Evolutionary conservation across 83 land plant genomes (phyloP).

Genomic region (Thuja plicata): DNA sequence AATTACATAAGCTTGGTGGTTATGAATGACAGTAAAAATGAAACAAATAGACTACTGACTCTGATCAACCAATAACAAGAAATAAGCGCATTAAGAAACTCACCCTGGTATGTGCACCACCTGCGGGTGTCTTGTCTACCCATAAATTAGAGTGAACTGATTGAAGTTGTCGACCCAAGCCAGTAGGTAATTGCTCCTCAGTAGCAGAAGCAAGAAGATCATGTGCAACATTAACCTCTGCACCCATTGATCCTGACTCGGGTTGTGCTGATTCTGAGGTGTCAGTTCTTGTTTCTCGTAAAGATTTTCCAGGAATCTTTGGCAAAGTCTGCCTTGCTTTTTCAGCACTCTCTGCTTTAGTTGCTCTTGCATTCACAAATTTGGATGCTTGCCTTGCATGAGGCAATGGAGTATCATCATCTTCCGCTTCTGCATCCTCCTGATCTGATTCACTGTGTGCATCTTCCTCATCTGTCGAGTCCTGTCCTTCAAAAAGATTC

Average conservation of each 20-base stretch:
- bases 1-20: not conserved
- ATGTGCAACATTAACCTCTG: slow-evolving; percentile 17
- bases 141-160: not conserved
- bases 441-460: slow-evolving; percentile 70
- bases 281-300: slow-evolving; percentile 6
- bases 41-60: not conserved
- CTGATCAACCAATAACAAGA: not conserved
- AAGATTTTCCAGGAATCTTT: not conserved
- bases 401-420: slow-evolving; percentile 52
- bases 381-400: slow-evolving; percentile 16
- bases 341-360: slow-evolving; percentile 4
- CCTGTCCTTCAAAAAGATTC: slow-evolving; percentile 82
- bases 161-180: not conserved
- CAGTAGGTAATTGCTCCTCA: slow-evolving; percentile 34
- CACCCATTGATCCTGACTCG: not conserved
- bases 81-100: not conserved
- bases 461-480: slow-evolving; percentile 75
- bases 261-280: not conserved
- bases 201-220: slow-evolving; percentile 35
- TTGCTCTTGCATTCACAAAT: not conserved
- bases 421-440: slow-evolving; percentile 66
- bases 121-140: not conserved
- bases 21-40: not conserved
- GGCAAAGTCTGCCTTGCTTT: slow-evolving; percentile 5
- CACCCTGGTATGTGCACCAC: not conserved